A percentile compares a stretch with the other conserved stretches of the same genome.
These are phyloP conservation scores for Paecilomyces fulvus DNA, from an alignment of 2,329 filamentous ascomycete species.

Conservation along the genomic window DNA sequence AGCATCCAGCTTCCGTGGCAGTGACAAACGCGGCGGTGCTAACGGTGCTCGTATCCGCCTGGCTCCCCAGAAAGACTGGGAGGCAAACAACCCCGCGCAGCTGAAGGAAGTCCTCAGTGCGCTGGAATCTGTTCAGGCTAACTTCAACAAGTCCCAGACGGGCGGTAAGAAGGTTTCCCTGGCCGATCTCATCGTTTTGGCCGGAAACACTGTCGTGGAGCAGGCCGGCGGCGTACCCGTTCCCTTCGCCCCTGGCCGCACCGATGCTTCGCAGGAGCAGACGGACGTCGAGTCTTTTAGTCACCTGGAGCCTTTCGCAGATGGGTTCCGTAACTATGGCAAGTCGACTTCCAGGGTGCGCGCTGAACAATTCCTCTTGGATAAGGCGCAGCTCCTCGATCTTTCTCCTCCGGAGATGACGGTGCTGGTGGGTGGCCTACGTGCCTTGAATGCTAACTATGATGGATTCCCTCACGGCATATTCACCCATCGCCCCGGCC, in stretches of 20 bases:
- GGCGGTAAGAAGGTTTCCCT: constrained; percentile 64
- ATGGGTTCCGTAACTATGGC: constrained; percentile 76
- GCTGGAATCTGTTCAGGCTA: constrained; percentile 57
- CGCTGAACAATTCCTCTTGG: constrained; percentile 62
- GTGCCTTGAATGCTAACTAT: constrained; percentile 61
- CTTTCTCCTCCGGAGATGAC: constrained; percentile 64
- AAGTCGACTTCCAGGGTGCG: constrained; percentile 51
- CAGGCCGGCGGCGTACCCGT: constrained; percentile 59
- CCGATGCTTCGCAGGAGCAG: constrained; percentile 62
- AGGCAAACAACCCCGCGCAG: constrained; percentile 63
- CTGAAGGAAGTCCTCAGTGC: constrained; percentile 53
- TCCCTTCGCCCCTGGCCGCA: constrained; percentile 65
- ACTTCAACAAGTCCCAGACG: constrained; percentile 49
- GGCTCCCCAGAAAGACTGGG: constrained; percentile 62
- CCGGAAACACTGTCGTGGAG: constrained; percentile 62
- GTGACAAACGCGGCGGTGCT: constrained; percentile 75
- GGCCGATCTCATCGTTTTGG: constrained; percentile 72
- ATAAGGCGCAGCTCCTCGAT: constrained; percentile 62
- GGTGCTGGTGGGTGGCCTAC: constrained; percentile 63
- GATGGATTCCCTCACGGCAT: constrained; percentile 61
- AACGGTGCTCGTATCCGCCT: constrained; percentile 73
- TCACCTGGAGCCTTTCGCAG: constrained; percentile 60
- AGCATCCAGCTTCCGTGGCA: constrained; percentile 62
- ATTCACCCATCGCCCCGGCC: constrained; percentile 58
- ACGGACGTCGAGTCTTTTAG: constrained; percentile 58